Percentiles rank a stretch among this genome's conserved stretches.
phyloP scores from a whole-genome alignment of 2,329 filamentous ascomycete species.

The Achaetomium macrosporum region DNA sequence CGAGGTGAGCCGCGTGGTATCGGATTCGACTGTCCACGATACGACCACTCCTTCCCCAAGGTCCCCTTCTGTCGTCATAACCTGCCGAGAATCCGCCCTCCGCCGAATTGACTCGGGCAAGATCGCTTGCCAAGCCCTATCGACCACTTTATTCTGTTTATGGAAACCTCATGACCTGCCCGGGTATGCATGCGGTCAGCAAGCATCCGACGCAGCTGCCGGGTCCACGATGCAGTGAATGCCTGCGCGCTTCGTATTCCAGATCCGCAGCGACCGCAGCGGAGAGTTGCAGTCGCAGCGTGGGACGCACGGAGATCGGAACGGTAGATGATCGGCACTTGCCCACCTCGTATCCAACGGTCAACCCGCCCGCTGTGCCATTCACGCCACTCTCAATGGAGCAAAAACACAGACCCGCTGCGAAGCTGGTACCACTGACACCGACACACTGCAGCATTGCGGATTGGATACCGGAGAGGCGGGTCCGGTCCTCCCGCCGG shows the following conservation, averaged over 20 bases:
- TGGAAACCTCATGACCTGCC: background rate
- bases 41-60: constrained; percentile 4
- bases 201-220: background rate
- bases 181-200: constrained; percentile 2
- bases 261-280: background rate
- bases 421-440: background rate
- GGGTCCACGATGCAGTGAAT: background rate
- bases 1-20: background rate
- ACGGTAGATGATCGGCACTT: constrained; percentile 5
- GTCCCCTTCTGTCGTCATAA: background rate
- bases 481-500: background rate
- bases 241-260: constrained; percentile 7
- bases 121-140: constrained; percentile 2
- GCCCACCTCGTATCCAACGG: constrained; percentile 10
- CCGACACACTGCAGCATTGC: background rate
- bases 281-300: background rate
- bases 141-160: background rate
- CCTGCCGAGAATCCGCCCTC: background rate
- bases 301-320: background rate
- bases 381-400: constrained; percentile 1
- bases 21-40: background rate
- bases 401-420: background rate
- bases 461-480: background rate
- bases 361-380: constrained; percentile 1
- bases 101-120: background rate